Conservation (phyloP, 192 early-diverging fungal species). For the Backusella westeae region DNA sequence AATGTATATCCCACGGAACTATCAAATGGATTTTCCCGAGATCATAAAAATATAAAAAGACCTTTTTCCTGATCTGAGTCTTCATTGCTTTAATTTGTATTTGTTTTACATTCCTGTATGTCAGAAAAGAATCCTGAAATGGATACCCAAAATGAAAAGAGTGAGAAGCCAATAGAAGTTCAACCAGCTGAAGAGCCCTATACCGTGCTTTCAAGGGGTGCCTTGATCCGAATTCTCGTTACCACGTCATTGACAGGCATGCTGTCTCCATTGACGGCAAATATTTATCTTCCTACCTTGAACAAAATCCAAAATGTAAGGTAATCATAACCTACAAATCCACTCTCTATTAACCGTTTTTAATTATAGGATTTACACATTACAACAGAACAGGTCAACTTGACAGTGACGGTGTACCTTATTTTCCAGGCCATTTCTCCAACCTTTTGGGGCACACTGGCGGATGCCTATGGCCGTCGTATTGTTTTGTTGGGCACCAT, state of each 20-base stretch:
- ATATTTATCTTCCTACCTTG: constrained; percentile 28
- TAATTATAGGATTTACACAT: constrained; percentile 1
- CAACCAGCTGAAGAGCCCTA: background rate
- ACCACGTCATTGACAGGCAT: constrained; percentile 36
- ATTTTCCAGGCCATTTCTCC: constrained; percentile 35
- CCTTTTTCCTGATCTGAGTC: background rate
- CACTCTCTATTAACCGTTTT: background rate
- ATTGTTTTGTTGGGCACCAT: constrained; percentile 30
- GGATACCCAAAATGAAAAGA: background rate
- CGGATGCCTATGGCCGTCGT: constrained; percentile 35
- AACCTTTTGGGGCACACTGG: constrained; percentile 33
- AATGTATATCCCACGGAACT: background rate
- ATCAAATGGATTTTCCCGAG: background rate
- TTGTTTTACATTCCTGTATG: background rate
- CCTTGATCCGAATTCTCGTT: constrained; percentile 32
- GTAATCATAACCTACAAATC: background rate
- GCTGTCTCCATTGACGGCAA: constrained; percentile 20
- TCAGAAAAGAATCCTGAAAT: background rate
- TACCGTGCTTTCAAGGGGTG: constrained; percentile 7
- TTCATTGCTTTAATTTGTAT: background rate
- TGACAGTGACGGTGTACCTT: constrained; percentile 18
- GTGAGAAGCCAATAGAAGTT: background rate
- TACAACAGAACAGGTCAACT: constrained; percentile 12
- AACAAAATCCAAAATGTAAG: constrained; percentile 20
- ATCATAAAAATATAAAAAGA: background rate